phyloP scores from a whole-genome alignment of 768 basidiomycete genomes.

The Russula sp. region DNA sequence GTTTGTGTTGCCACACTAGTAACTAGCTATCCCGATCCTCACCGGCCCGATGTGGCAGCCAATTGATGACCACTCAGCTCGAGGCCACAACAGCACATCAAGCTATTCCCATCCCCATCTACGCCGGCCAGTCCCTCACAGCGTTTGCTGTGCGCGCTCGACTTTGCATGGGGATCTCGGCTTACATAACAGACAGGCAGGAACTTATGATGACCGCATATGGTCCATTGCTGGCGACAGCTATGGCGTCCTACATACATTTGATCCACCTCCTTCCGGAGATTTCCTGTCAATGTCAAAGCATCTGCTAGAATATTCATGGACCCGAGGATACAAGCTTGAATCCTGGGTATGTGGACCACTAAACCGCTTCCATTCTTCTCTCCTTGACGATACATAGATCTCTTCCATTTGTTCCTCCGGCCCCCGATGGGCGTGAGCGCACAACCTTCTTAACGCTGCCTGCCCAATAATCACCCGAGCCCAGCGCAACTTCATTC shows the following conservation, averaged over 20 bases:
- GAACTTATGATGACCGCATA: not conserved
- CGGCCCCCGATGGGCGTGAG: conserved; percentile 23
- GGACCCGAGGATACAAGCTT: conserved; percentile 8
- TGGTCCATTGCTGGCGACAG: conserved; percentile 19
- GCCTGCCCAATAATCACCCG: not conserved
- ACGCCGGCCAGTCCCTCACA: conserved; percentile 6
- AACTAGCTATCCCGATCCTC: conserved; percentile 2
- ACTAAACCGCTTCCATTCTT: not conserved
- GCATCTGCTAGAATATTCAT: conserved; percentile 10
- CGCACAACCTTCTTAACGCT: not conserved
- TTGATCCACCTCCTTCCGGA: not conserved
- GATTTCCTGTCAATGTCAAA: conserved; percentile 7
- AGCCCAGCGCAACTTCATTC: conserved; percentile 23
- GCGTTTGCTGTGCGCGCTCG: conserved; percentile 17
- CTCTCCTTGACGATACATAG: not conserved
- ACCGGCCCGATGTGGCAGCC: conserved; percentile 1
- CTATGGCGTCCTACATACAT: conserved; percentile 15
- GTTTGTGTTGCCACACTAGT: conserved; percentile 9
- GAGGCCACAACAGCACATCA: conserved; percentile 8
- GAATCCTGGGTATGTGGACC: conserved; percentile 6
- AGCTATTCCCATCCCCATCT: conserved; percentile 8
- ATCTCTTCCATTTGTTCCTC: conserved; percentile 24
- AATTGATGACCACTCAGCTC: conserved; percentile 15
- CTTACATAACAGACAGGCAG: conserved; percentile 6
- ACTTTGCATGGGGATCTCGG: not conserved